Percentiles rank a stretch among this genome's conserved stretches.
These are phyloP conservation scores for Hyaloperonospora brassicae DNA, from an alignment of 352 stramenopile genomes.

Conservation along the genomic window DNA sequence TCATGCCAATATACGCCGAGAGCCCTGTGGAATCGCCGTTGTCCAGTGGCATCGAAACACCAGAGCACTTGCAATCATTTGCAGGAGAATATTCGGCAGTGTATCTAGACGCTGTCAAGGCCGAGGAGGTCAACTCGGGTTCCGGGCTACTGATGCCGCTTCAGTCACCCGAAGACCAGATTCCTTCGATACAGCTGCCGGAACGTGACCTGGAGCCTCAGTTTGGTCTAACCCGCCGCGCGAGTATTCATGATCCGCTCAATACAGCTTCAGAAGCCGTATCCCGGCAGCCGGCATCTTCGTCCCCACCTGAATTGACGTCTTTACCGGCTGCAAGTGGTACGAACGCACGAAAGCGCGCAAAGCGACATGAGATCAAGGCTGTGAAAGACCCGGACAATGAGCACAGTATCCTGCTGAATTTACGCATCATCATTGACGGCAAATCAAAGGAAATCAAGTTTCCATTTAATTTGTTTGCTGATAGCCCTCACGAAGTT, in stretches of 20 bases:
- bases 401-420: constrained; percentile 80
- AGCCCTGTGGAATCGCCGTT: constrained; percentile 17
- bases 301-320: constrained; percentile 3
- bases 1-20: constrained; percentile 30
- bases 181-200: constrained; percentile 27
- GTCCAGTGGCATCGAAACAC: constrained; percentile 17
- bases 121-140: constrained; percentile 22
- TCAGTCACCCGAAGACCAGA: constrained; percentile 15
- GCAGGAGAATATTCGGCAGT: constrained; percentile 12
- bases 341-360: constrained; percentile 34
- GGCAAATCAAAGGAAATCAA: constrained; percentile 94
- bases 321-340: constrained; percentile 5
- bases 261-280: constrained; percentile 10
- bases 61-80: constrained; percentile 25
- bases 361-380: constrained; percentile 79
- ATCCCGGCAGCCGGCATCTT: constrained; percentile 8
- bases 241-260: constrained; percentile 26
- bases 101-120: constrained; percentile 3
- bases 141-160: constrained; percentile 29
- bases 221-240: constrained; percentile 18
- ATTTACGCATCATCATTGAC: constrained; percentile 84
- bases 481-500: constrained; percentile 90
- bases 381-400: constrained; percentile 72
- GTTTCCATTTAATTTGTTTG: constrained; percentile 93
- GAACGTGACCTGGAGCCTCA: constrained; percentile 26